Conservation (phyloP, 441 rosid species). For the Lepidium campestre region DNA sequence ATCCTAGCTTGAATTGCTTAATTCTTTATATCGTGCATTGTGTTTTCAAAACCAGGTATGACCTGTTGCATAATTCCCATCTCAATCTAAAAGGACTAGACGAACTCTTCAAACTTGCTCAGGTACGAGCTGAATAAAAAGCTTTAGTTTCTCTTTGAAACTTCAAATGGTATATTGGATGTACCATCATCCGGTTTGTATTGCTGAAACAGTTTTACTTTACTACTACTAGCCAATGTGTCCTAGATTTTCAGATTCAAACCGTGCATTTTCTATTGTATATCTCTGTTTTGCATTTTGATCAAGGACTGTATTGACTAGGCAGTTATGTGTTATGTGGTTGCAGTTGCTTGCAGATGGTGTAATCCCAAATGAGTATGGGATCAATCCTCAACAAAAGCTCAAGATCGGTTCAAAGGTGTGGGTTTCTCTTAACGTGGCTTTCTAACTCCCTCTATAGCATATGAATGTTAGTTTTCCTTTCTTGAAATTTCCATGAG, state of each 20-base stretch:
- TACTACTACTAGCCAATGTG: neutral
- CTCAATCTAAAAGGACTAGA: slow-evolving; percentile 86
- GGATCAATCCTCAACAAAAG: slow-evolving; percentile 97
- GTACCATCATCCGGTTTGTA: neutral
- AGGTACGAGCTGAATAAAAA: slow-evolving; percentile 51
- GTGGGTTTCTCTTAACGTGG: slow-evolving; percentile 27
- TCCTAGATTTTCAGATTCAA: neutral
- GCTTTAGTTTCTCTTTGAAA: slow-evolving; percentile 2
- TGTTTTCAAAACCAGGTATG: slow-evolving; percentile 51
- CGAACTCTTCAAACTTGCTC: slow-evolving; percentile 95
- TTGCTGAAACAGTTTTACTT: neutral
- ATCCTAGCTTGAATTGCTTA: neutral
- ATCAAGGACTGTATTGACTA: neutral
- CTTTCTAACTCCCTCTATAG: neutral
- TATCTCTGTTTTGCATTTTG: neutral
- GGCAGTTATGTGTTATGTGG: slow-evolving; percentile 20
- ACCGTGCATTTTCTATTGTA: neutral
- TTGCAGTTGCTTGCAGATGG: slow-evolving; percentile 98
- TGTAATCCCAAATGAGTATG: slow-evolving; percentile 99
- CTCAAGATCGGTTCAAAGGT: slow-evolving; percentile 99
- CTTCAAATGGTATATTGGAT: neutral
- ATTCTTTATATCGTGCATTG: slow-evolving; percentile 4
- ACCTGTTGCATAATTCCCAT: slow-evolving; percentile 97
- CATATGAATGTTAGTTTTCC: neutral
- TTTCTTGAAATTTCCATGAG: neutral